phyloP scores from a whole-genome alignment of 1,284 basidiomycete genomes.

The Dichomitus squalens region DNA sequence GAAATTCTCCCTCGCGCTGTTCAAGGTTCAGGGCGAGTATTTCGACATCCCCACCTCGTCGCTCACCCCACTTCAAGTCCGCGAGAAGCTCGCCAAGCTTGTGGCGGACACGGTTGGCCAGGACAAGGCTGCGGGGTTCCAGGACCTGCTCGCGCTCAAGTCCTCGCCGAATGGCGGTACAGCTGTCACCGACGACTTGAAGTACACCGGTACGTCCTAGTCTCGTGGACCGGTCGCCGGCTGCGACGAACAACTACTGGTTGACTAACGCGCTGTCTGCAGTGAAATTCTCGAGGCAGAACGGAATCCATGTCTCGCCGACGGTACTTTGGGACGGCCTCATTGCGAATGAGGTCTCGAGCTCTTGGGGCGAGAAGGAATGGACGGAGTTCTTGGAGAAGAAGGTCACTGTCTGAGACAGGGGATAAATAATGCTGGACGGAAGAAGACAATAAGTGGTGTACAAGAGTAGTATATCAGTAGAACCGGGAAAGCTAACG shows the following conservation, averaged over 20 bases:
- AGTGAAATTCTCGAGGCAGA: constrained; percentile 92
- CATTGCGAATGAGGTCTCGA: constrained; percentile 77
- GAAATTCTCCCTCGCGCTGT: constrained; percentile 76
- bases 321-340: constrained; percentile 88
- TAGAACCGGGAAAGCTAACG: not conserved
- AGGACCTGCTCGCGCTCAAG: constrained; percentile 68
- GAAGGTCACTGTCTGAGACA: constrained; percentile 49
- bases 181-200: constrained; percentile 80
- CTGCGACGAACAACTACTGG: too few species aligned
- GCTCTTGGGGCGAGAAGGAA: constrained; percentile 81
- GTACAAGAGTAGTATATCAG: constrained; percentile 14
- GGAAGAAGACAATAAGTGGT: constrained; percentile 5
- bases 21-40: constrained; percentile 75
- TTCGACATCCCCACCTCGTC: constrained; percentile 78
- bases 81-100: constrained; percentile 70
- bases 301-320: constrained; percentile 91
- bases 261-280: too few species aligned
- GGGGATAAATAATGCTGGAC: not conserved
- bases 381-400: constrained; percentile 83
- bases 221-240: not conserved
- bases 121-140: constrained; percentile 52
- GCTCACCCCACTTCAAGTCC: constrained; percentile 73
- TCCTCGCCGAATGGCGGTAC: constrained; percentile 73
- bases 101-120: constrained; percentile 53
- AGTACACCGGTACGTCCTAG: constrained; percentile 70